Conservation (phyloP, 192 early-diverging fungal genomes). For the Phlyctochytrium bullatum region DNA sequence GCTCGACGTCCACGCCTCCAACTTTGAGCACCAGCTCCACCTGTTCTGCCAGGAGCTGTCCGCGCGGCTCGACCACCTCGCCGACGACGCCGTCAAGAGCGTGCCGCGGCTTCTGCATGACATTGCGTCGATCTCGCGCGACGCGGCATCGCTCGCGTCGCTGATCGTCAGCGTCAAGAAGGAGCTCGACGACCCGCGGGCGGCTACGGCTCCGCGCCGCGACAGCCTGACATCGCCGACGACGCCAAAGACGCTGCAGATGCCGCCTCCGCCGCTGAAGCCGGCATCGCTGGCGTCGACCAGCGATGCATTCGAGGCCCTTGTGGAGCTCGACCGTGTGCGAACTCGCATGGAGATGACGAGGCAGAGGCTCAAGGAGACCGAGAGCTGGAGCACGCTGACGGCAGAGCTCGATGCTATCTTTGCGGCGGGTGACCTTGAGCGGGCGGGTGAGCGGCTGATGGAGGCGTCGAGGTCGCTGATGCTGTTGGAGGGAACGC, state of each 20-base stretch:
- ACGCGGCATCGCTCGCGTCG: constrained; percentile 44
- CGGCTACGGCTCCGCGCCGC: background rate
- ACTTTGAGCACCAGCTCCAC: constrained; percentile 59
- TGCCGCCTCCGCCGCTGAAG: too few relatives aligned
- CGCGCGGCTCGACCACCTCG: constrained; percentile 44
- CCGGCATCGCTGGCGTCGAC: constrained; percentile 20
- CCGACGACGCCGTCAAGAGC: constrained; percentile 54
- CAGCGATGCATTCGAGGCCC: constrained; percentile 53
- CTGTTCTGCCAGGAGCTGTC: constrained; percentile 57
- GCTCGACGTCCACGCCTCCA: constrained; percentile 46
- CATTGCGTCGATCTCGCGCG: constrained; percentile 55
- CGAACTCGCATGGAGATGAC: constrained; percentile 67
- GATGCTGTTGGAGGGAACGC: constrained; percentile 60
- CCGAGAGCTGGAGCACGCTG: constrained; percentile 78
- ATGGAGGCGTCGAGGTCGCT: constrained; percentile 67
- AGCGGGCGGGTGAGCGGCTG: constrained; percentile 57
- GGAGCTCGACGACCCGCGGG: constrained; percentile 50
- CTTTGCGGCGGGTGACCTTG: constrained; percentile 62
- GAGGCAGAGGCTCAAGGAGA: constrained; percentile 59
- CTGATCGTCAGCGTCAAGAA: constrained; percentile 42
- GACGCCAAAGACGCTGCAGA: background rate
- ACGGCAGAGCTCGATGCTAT: constrained; percentile 64
- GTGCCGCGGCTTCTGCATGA: constrained; percentile 66
- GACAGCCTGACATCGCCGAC: background rate
- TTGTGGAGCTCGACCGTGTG: constrained; percentile 63